Conservation (phyloP, 163 green algal genomes). For the Chlorella variabilis region DNA sequence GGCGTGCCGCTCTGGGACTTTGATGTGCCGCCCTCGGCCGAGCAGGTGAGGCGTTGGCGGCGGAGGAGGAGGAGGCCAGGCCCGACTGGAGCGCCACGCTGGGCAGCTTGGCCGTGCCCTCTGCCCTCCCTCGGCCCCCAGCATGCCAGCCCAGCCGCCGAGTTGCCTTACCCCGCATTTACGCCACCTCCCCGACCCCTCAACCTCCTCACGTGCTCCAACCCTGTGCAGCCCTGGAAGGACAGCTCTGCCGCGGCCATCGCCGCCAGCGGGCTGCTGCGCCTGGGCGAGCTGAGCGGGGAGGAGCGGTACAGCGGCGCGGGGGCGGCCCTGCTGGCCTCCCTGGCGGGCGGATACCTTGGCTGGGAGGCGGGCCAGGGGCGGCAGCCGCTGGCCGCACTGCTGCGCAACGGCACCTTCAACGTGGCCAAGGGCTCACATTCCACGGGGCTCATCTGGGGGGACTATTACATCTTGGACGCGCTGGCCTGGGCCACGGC, state of each 20-base stretch:
- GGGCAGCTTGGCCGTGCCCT: too few relatives aligned
- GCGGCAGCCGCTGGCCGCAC: not conserved
- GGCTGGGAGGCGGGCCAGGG: not conserved
- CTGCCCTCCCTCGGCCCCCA: too few relatives aligned
- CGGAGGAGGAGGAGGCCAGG: too few relatives aligned
- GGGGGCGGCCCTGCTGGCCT: not conserved
- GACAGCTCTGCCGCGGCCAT: not conserved
- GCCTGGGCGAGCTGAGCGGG: not conserved
- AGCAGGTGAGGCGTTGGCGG: too few relatives aligned
- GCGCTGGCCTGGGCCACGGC: not conserved
- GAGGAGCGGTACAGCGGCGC: not conserved
- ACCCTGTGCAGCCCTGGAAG: not conserved
- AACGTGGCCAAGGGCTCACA: not conserved
- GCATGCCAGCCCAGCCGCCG: too few relatives aligned
- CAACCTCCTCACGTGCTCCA: too few relatives aligned
- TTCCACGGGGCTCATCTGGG: constrained; percentile 7
- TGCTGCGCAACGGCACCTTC: constrained; percentile 6
- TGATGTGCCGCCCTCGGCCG: not conserved
- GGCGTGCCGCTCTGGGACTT: constrained; percentile 17
- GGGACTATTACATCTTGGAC: constrained; percentile 3
- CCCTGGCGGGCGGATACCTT: not conserved
- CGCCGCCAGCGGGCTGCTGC: not conserved
- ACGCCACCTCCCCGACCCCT: too few relatives aligned
- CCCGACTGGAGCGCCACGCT: too few relatives aligned
- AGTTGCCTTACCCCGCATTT: too few relatives aligned